Percentiles rank a stretch among this genome's conserved stretches.
phyloP scores from a whole-genome alignment of 495 filamentous ascomycete genomes.

The Annulohypoxylon moriforme region DNA sequence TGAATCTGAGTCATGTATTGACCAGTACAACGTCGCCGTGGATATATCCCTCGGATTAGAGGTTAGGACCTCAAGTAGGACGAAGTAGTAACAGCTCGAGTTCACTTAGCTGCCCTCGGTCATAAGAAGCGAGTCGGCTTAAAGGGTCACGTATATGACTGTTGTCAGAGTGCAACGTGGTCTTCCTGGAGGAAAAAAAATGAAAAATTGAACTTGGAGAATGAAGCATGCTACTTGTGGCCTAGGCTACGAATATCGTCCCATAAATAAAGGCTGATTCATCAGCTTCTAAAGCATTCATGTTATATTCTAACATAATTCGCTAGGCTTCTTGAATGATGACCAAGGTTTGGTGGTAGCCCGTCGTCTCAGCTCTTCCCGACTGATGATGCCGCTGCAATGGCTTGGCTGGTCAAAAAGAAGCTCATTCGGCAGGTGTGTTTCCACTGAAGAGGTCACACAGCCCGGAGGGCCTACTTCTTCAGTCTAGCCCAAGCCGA shows the following conservation, averaged over 20 bases:
- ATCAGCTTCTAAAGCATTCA: background rate
- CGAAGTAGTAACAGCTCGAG: constrained; percentile 23
- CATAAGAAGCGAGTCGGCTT: constrained; percentile 11
- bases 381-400: constrained; percentile 12
- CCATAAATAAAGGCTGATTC: constrained; percentile 10
- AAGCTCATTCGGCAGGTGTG: constrained; percentile 21
- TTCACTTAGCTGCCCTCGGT: constrained; percentile 17
- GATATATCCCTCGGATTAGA: constrained; percentile 11
- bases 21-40: constrained; percentile 21
- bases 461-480: constrained; percentile 14
- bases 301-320: constrained; percentile 4
- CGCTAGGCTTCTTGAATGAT: background rate
- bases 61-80: constrained; percentile 9
- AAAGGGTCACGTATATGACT: constrained; percentile 16
- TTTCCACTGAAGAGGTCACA: constrained; percentile 19
- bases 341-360: constrained; percentile 6
- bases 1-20: constrained; percentile 24
- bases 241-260: background rate
- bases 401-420: constrained; percentile 9
- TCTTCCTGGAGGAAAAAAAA: constrained; percentile 14
- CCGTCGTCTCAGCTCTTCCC: constrained; percentile 22
- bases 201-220: background rate
- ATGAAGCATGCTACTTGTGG: constrained; percentile 20
- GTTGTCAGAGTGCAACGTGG: constrained; percentile 24
- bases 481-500: constrained; percentile 33